A percentile compares a stretch with the other conserved stretches of the same genome.
phyloP scores from a whole-genome alignment of 1,284 basidiomycete species.

The Vanrija humicola region DNA sequence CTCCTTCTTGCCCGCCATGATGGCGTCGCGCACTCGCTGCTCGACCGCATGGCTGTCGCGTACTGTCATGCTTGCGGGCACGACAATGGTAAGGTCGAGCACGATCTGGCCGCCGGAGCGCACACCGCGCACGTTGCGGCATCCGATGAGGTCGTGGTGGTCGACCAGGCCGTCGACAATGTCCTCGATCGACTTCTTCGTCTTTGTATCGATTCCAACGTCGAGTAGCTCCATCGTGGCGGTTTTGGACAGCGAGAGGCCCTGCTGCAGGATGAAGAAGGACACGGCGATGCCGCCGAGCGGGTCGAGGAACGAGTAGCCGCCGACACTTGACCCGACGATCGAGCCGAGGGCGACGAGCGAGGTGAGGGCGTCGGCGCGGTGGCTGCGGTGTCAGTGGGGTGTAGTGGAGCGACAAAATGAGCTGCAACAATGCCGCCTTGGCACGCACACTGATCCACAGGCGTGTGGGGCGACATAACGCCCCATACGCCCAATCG shows the following conservation, averaged over 20 bases:
- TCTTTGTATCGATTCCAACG: slow-evolving; percentile 65
- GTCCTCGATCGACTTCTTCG: slow-evolving; percentile 55
- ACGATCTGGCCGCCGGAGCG: slow-evolving; percentile 59
- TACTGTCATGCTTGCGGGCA: slow-evolving; percentile 61
- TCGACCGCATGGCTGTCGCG: slow-evolving; percentile 61
- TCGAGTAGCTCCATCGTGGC: slow-evolving; percentile 83
- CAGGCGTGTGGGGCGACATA: too few relatives aligned
- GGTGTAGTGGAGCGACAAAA: too few relatives aligned
- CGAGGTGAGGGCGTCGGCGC: slow-evolving; percentile 89
- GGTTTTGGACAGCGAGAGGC: slow-evolving; percentile 64
- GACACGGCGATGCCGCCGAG: slow-evolving; percentile 90
- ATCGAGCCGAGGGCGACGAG: slow-evolving; percentile 84
- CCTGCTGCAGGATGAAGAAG: slow-evolving; percentile 81
- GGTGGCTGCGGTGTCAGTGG: slow-evolving; percentile 61
- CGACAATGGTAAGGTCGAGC: slow-evolving; percentile 57
- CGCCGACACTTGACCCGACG: slow-evolving; percentile 73
- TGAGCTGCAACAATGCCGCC: too few relatives aligned
- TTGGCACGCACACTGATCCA: too few relatives aligned
- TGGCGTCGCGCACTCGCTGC: slow-evolving; percentile 57
- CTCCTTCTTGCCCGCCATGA: slow-evolving; percentile 64
- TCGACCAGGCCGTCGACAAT: slow-evolving; percentile 59
- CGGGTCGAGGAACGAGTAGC: slow-evolving; percentile 82
- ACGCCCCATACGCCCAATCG: too few relatives aligned
- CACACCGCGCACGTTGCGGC: slow-evolving; percentile 67
- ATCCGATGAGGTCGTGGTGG: slow-evolving; percentile 52